phyloP scores from a whole-genome alignment of 441 rosid genomes.

The Omphalea diandra region DNA sequence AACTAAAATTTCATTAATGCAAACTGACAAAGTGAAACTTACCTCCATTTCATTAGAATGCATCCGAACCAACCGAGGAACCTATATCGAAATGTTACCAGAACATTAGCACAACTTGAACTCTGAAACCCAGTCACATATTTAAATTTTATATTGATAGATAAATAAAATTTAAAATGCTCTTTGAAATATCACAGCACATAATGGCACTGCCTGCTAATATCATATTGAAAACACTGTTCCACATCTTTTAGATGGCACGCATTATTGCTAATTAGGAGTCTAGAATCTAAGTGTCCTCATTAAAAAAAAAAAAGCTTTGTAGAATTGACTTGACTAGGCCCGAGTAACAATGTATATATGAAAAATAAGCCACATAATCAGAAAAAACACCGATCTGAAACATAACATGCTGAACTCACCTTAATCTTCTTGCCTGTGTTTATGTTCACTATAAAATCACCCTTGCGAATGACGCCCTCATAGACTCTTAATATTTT shows the following conservation, averaged over 20 bases:
- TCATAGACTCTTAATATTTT: slow-evolving; percentile 86
- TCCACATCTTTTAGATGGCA: background rate
- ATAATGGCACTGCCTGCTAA: background rate
- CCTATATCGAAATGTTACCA: slow-evolving; percentile 44
- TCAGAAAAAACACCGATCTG: background rate
- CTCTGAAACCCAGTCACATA: background rate
- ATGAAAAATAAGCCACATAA: background rate
- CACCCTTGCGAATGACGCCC: slow-evolving; percentile 95
- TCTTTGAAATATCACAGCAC: background rate
- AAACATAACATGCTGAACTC: slow-evolving; percentile 21
- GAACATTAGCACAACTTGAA: slow-evolving; percentile 18
- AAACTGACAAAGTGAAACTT: slow-evolving; percentile 21
- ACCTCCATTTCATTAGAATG: slow-evolving; percentile 99
- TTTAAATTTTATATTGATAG: background rate
- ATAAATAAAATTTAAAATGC: background rate
- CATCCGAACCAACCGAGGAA: slow-evolving; percentile 95
- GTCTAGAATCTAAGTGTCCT: background rate
- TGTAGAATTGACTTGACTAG: background rate
- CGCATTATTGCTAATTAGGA: background rate
- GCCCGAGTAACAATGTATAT: background rate
- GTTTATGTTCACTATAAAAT: slow-evolving; percentile 79
- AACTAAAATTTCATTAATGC: background rate
- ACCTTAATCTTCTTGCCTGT: slow-evolving; percentile 97
- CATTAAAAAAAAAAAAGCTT: background rate
- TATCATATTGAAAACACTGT: background rate